Base-by-base conservation (phyloP, 495 filamentous ascomycete species). In the Penicillium daleae region DNA sequence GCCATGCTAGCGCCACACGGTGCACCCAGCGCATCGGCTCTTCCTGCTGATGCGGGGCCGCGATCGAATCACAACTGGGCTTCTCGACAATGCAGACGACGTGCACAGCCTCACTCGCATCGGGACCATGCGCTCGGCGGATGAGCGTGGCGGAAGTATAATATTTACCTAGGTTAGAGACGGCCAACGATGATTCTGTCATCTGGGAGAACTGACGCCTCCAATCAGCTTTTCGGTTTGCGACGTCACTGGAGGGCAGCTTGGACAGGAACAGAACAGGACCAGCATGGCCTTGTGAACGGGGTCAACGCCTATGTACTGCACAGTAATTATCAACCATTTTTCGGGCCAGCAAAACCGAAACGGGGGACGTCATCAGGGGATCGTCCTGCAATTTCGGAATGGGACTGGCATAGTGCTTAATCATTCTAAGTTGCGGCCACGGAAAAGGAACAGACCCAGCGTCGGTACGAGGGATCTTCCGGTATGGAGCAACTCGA, bases 391-490 rank as follows among this genome's bases (percentile, higher is more conserved):
- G 59, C 57, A 50, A 60, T 62, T 65, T 63, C 48, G 56, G 27
- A 48, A 48, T 51, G 62, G 54, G 50, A 21, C 50, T 40, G n/a
- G 61, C 44, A 32, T 55, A 71, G 66, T 71, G 66, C 61, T 69
- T 69, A 62, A 71, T 66, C 55, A 51, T 69, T 57, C 61, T 66
- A 66, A 60, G 66, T 61, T 57, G 62, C 59, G 46, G 58, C 19
- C 21, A 46, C 65, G 65, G 67, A 74, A 68, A 50, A 65, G 49
- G 64, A 58, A 65, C 40, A 65, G 62, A 65, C 68, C 73, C 71
- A 71, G 65, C 50, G 37, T 35, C 59, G 62, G 59, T 67, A 66
- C 72, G 66, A 73, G 56, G 68, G 66, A 66, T 69, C 63, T 57
- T 48, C 63, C 55, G 48, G 35, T 49, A 27, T 5, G 40, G 22